Evolutionary conservation across 345 rosid genomes (phyloP).

Genomic region (Carallia pectinifolia): DNA sequence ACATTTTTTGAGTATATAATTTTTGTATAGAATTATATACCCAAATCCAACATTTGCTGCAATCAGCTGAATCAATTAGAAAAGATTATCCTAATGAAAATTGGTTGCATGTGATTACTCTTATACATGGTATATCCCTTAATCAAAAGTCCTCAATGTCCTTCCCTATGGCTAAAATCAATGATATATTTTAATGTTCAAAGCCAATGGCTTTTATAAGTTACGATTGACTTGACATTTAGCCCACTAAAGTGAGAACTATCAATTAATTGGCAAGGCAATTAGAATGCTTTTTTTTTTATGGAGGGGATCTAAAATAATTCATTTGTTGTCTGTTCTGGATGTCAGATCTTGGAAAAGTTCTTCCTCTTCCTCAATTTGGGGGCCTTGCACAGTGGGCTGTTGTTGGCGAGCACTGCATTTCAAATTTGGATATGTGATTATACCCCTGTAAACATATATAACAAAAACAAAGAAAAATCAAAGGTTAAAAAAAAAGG

Average conservation of each 20-base stretch:
- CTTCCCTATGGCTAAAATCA: too few species aligned
- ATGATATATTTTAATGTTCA: too few species aligned
- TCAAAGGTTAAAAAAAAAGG: too few species aligned
- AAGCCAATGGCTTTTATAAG: too few species aligned
- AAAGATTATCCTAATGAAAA: slow-evolving; percentile 59
- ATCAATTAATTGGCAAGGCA: too few species aligned
- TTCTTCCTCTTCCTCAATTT: slow-evolving; percentile 63
- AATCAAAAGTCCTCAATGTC: background rate
- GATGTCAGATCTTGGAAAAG: slow-evolving; percentile 67
- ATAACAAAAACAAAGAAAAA: too few species aligned
- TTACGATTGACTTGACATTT: too few species aligned
- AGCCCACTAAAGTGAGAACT: too few species aligned
- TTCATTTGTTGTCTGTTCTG: background rate
- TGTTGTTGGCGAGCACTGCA: slow-evolving; percentile 55
- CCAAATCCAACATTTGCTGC: slow-evolving; percentile 65
- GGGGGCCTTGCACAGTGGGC: slow-evolving; percentile 89
- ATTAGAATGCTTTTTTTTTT: too few species aligned
- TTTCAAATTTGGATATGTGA: background rate
- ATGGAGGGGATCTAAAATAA: background rate
- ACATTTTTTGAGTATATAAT: too few species aligned
- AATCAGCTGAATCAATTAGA: slow-evolving; percentile 64
- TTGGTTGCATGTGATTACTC: slow-evolving; percentile 62
- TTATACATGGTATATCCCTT: slow-evolving; percentile 47
- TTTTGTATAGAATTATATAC: background rate
- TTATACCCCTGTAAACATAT: too few species aligned